Evolutionary conservation across 2,329 filamentous ascomycete genomes (phyloP).

Genomic region (Calonectria crousiana): DNA sequence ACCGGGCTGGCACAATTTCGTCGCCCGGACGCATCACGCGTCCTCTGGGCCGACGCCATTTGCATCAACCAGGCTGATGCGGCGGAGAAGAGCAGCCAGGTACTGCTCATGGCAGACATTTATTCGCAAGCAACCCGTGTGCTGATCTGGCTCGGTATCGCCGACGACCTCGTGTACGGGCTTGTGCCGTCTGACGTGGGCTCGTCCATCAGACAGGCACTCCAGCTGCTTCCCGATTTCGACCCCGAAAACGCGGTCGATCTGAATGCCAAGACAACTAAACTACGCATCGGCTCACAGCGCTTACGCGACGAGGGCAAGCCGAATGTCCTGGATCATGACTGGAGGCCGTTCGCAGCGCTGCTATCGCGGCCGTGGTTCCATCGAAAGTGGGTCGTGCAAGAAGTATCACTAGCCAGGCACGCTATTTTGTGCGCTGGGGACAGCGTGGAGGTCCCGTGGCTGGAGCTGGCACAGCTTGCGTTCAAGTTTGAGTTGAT

Average conservation of each 20-base stretch:
- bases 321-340: not conserved
- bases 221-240: not conserved
- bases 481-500: not conserved
- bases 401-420: not conserved
- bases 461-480: not conserved
- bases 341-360: not conserved
- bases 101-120: not conserved
- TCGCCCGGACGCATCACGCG: not conserved
- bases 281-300: not conserved
- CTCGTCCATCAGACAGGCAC: not conserved
- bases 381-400: not conserved
- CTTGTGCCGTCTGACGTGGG: not conserved
- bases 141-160: not conserved
- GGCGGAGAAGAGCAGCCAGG: not conserved
- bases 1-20: not conserved
- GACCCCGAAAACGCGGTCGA: not conserved
- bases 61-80: not conserved
- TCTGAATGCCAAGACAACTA: not conserved
- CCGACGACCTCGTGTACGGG: not conserved
- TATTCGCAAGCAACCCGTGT: not conserved
- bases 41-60: not conserved
- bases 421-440: not conserved
- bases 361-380: not conserved
- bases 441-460: not conserved
- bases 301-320: not conserved